phyloP scores from a whole-genome alignment of 2,329 filamentous ascomycete species.

The Colletotrichum endophyticum region DNA sequence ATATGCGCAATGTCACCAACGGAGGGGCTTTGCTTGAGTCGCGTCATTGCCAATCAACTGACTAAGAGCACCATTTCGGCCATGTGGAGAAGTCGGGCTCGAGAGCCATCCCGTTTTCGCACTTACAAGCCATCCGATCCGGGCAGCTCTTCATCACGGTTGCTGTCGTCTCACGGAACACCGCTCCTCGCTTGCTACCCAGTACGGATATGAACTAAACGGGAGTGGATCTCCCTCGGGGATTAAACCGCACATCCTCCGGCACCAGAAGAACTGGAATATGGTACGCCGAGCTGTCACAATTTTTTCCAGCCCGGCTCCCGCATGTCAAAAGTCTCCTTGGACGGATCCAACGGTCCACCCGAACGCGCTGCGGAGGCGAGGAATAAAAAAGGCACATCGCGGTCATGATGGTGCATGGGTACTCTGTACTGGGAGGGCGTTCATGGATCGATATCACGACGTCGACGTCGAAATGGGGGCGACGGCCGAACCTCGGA shows the following conservation, averaged over 20 bases:
- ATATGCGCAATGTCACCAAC: conserved; percentile 1
- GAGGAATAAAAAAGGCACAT: not conserved
- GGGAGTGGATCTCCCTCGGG: not conserved
- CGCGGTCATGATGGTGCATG: not conserved
- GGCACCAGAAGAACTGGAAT: not conserved
- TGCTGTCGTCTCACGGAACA: conserved; percentile 2
- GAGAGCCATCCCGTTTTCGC: conserved; percentile 1
- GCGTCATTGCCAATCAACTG: not conserved
- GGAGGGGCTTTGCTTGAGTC: conserved; percentile 4
- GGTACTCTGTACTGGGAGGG: not conserved
- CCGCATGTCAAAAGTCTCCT: not conserved
- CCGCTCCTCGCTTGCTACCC: not conserved
- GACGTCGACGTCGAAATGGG: conserved; percentile 12
- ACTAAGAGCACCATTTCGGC: not conserved
- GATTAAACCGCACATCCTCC: not conserved
- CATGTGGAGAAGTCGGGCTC: conserved; percentile 6
- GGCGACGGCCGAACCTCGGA: conserved; percentile 17
- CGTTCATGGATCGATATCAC: not conserved
- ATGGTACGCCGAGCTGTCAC: not conserved
- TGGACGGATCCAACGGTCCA: not conserved
- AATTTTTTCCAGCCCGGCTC: not conserved
- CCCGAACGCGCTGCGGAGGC: not conserved
- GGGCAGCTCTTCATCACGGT: not conserved
- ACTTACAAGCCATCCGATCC: conserved; percentile 12
- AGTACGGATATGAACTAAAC: not conserved